Evolutionary conservation across 768 basidiomycete species (phyloP).

Genomic region (Mycena latifolia): DNA sequence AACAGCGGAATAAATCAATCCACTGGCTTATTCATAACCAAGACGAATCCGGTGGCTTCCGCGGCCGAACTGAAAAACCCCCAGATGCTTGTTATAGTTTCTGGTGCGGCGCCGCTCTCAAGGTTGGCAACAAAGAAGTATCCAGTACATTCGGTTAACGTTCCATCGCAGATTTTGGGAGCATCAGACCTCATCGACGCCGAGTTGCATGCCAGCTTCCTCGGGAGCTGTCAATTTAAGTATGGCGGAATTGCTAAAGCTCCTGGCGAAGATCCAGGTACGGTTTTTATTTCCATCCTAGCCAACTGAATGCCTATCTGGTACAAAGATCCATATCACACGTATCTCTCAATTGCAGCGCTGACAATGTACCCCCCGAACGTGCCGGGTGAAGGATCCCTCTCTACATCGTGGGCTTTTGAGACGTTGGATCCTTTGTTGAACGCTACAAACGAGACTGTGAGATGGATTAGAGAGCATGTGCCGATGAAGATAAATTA

Average conservation of each 20-base stretch:
- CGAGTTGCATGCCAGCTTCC: slow-evolving; percentile 68
- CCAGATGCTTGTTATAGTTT: slow-evolving; percentile 97
- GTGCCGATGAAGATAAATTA: slow-evolving; percentile 51
- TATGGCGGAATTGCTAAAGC: slow-evolving; percentile 92
- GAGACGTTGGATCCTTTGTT: slow-evolving; percentile 74
- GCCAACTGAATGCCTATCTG: slow-evolving; percentile 8
- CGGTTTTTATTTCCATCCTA: slow-evolving; percentile 28
- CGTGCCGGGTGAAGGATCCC: slow-evolving; percentile 43
- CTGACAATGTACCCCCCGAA: slow-evolving; percentile 74
- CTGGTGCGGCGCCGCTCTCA: slow-evolving; percentile 89
- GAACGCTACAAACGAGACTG: slow-evolving; percentile 77
- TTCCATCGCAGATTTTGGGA: slow-evolving; percentile 72
- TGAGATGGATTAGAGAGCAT: slow-evolving; percentile 73
- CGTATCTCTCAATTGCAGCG: slow-evolving; percentile 90
- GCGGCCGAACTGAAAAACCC: slow-evolving; percentile 89
- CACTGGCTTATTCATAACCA: slow-evolving; percentile 87
- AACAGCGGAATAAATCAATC: slow-evolving; percentile 67
- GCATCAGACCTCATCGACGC: slow-evolving; percentile 68
- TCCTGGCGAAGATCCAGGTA: slow-evolving; percentile 85
- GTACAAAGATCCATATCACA: slow-evolving; percentile 90
- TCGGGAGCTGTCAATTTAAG: slow-evolving; percentile 85
- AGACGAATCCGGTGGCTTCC: slow-evolving; percentile 79
- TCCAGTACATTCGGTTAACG: slow-evolving; percentile 9
- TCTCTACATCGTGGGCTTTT: slow-evolving; percentile 65
- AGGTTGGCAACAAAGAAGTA: slow-evolving; percentile 59